Base-by-base conservation (phyloP, 306 rosid species). In the Lathyrus sativus region DNA sequence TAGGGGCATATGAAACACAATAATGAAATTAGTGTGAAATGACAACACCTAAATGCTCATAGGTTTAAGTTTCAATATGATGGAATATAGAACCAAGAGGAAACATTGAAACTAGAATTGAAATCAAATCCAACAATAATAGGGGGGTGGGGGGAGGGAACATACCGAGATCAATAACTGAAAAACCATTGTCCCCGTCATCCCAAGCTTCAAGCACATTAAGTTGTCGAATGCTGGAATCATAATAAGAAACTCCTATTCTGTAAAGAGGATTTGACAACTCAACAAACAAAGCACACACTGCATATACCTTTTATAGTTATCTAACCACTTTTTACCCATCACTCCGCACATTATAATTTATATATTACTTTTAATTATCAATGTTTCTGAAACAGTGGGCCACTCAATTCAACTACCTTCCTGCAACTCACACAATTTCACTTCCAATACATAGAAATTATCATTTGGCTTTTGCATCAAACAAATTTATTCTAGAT, bases 191-290 rank as follows among this genome's bases (percentile, higher is more conserved):
- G 85, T 88, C 86, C 45, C 93, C 88, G 61, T 86, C 95, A 82
- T 92, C 98, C 98, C 98, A 90, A 83, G 85, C 86, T 80, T 92
- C 96, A 75, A 90, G 88, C 77, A 86, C 96, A 12, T 83, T 81
- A 75, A 92, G 96, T 71, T 90, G 98, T 74, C 93, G 93, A 78
- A 88, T 78, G 67, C 85, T 86, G 71, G 96, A 85, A 81, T 92
- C 96, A 50, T 92, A 92, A 71, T 90, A 92, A 56, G 96, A 82
- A 80, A 92, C 80, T 75, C 96, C 96, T 71, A 92, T 86, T 71
- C 98, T 92, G 91, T 22, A 84, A 80, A 62, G 44, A 54, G 77
- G 43, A 29, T 18, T 55, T 28, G 9, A 49, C 46, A 67, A 62
- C 59, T 71, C 68, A 62, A 67, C 77, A 66, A 75, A 64, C 56